phyloP scores from a whole-genome alignment of 2,329 filamentous ascomycete genomes.

The Fusarium drepaniforme region DNA sequence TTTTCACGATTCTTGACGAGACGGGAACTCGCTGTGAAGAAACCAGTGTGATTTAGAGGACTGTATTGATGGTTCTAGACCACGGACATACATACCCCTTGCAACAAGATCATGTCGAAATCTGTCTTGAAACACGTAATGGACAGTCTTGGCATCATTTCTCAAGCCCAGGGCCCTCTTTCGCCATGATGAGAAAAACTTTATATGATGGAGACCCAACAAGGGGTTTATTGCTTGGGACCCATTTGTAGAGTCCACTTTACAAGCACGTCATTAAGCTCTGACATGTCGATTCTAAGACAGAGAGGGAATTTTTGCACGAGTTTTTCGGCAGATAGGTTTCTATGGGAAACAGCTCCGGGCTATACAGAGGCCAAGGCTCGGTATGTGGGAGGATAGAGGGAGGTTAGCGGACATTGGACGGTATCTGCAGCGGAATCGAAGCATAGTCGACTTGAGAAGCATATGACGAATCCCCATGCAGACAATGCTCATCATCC shows the following conservation, averaged over 20 bases:
- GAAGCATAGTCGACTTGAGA: background rate
- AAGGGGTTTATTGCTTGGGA: background rate
- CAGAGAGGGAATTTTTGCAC: background rate
- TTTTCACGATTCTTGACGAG: too few species aligned
- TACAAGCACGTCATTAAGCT: conserved; percentile 28
- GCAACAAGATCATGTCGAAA: background rate
- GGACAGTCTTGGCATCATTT: background rate
- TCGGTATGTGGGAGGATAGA: background rate
- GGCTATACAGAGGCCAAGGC: background rate
- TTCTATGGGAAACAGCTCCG: background rate
- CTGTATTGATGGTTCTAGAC: background rate
- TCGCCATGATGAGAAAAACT: conserved; percentile 26
- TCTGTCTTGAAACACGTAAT: conserved; percentile 12
- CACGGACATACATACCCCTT: background rate
- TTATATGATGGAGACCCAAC: conserved; percentile 19
- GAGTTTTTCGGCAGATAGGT: background rate
- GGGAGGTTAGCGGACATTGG: background rate
- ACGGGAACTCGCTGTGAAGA: background rate
- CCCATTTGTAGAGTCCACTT: conserved; percentile 14
- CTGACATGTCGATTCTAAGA: conserved; percentile 14
- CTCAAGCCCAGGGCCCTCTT: conserved; percentile 9
- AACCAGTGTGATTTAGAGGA: background rate
- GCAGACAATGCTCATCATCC: background rate
- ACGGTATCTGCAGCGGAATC: background rate
- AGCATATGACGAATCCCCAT: background rate